These are phyloP conservation scores for Pseudocercospora crystallina DNA, from an alignment of 2,329 filamentous ascomycete genomes.

Conservation along the genomic window DNA sequence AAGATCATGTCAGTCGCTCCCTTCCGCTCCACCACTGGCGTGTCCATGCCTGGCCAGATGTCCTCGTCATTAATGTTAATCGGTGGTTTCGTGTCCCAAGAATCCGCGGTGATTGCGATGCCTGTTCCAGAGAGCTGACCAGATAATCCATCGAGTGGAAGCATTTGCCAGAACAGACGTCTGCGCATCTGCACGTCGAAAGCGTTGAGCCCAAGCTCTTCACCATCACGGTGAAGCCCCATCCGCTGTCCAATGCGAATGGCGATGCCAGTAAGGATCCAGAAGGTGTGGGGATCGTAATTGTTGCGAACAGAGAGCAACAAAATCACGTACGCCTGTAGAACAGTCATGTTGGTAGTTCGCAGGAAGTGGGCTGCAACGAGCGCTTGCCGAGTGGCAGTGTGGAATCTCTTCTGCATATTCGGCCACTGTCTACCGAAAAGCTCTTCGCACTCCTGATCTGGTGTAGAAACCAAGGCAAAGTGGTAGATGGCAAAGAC, in stretches of 20 bases:
- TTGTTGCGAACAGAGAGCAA: constrained; percentile 44
- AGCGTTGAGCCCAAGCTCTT: constrained; percentile 49
- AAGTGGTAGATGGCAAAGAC: constrained; percentile 63
- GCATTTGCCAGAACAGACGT: constrained; percentile 63
- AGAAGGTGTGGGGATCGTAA: constrained; percentile 56
- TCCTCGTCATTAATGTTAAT: constrained; percentile 39
- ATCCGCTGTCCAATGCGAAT: constrained; percentile 61
- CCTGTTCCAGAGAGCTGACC: constrained; percentile 34
- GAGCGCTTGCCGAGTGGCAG: constrained; percentile 63
- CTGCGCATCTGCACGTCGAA: constrained; percentile 62
- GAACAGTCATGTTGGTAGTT: constrained; percentile 61
- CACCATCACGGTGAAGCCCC: constrained; percentile 61
- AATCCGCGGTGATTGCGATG: constrained; percentile 28
- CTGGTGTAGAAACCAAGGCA: constrained; percentile 51
- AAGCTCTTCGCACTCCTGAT: constrained; percentile 46
- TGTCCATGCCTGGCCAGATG: constrained; percentile 44
- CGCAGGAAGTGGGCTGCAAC: constrained; percentile 67
- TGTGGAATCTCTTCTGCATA: constrained; percentile 23
- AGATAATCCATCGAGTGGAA: constrained; percentile 54
- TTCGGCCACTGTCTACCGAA: constrained; percentile 51
- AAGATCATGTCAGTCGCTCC: constrained; percentile 57
- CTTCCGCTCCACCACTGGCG: constrained; percentile 47
- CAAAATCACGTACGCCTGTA: constrained; percentile 69
- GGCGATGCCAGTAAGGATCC: constrained; percentile 63
- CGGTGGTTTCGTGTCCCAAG: constrained; percentile 35